A percentile compares a stretch with the other conserved stretches of the same genome.
Evolutionary conservation across 2,329 filamentous ascomycete genomes (phyloP).

Genomic region (Trichoderma cornu-damae): DNA sequence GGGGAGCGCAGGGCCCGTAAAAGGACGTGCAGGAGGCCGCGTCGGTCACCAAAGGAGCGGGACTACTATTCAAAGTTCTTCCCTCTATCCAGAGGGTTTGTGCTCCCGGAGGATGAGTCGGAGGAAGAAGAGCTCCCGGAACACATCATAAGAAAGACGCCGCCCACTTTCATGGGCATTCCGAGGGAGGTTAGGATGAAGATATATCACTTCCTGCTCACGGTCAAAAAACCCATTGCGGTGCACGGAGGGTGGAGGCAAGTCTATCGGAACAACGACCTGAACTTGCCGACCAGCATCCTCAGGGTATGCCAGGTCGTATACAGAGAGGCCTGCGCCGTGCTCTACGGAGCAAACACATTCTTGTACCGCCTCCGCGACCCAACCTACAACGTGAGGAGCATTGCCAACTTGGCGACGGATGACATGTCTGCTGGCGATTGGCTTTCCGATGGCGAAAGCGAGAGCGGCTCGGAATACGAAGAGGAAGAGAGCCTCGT

Average conservation of each 20-base stretch:
- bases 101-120: not conserved
- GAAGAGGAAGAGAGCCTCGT: slow-evolving; percentile 17
- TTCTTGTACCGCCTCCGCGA: slow-evolving; percentile 47
- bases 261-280: slow-evolving; percentile 29
- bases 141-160: not conserved
- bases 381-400: slow-evolving; percentile 20
- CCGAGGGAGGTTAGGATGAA: slow-evolving; percentile 30
- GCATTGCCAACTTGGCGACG: slow-evolving; percentile 18
- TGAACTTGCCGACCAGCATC: slow-evolving; percentile 34
- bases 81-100: not conserved
- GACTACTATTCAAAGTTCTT: not conserved
- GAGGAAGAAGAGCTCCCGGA: not conserved
- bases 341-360: slow-evolving; percentile 45
- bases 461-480: slow-evolving; percentile 20
- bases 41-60: not conserved
- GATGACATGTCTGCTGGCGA: slow-evolving; percentile 17
- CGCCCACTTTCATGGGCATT: slow-evolving; percentile 21
- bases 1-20: not conserved
- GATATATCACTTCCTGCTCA: slow-evolving; percentile 32
- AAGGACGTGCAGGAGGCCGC: not conserved
- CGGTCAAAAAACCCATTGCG: slow-evolving; percentile 29
- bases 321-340: slow-evolving; percentile 34
- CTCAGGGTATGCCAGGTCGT: slow-evolving; percentile 34
- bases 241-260: slow-evolving; percentile 34
- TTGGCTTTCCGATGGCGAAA: not conserved